Evolutionary conservation across 192 early-diverging fungal species (phyloP).

Genomic region (Backusella sp.): DNA sequence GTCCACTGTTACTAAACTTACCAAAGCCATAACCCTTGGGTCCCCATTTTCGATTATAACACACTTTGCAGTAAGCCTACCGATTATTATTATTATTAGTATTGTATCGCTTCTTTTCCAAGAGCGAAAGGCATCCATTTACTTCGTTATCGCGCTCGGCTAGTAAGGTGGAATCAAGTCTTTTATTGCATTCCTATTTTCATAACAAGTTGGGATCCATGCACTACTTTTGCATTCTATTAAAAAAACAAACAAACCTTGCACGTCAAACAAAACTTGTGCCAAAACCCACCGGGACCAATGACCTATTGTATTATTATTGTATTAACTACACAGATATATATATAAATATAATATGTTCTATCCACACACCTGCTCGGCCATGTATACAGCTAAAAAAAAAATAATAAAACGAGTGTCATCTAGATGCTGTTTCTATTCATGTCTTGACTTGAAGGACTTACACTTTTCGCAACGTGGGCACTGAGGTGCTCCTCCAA

Average conservation of each 20-base stretch:
- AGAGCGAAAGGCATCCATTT: not conserved
- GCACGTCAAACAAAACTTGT: conserved; percentile 33
- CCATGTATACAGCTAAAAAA: conserved; percentile 46
- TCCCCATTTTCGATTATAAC: conserved; percentile 55
- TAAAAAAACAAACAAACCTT: conserved; percentile 9
- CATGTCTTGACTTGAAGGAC: not conserved
- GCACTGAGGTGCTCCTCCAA: conserved; percentile 46
- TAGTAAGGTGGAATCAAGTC: conserved; percentile 51
- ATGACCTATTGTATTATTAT: conserved; percentile 23
- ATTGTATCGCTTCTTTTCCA: not conserved
- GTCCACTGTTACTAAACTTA: conserved; percentile 4
- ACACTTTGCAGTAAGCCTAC: conserved; percentile 57
- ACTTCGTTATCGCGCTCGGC: conserved; percentile 56
- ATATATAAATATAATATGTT: no score
- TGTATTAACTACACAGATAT: not conserved
- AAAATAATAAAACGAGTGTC: not conserved
- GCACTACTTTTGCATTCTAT: not conserved
- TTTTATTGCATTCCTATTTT: conserved; percentile 51
- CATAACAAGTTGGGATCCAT: not conserved
- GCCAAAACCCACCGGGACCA: conserved; percentile 40
- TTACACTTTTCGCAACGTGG: conserved; percentile 48
- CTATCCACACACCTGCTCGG: conserved; percentile 30
- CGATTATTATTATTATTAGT: not conserved
- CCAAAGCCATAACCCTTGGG: conserved; percentile 50
- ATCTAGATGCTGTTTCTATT: not conserved